phyloP scores from a whole-genome alignment of 2,329 filamentous ascomycete genomes.

The Ceratocystis colombiana region DNA sequence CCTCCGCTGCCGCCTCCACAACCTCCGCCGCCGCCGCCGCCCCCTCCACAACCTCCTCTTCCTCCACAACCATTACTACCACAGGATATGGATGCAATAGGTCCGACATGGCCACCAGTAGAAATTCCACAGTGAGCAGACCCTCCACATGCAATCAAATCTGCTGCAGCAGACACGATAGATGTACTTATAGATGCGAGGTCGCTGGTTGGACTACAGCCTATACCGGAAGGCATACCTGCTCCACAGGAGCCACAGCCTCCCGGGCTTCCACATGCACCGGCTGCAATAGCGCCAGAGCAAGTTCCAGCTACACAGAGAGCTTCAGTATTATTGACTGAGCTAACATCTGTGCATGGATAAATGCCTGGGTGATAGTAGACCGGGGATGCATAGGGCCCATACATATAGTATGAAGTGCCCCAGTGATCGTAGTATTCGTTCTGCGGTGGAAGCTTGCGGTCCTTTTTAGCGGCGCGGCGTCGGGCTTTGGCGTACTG shows the following conservation, averaged over 20 bases:
- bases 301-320: conserved; percentile 41
- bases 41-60: background rate
- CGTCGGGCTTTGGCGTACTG: conserved; percentile 47
- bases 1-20: background rate
- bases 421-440: conserved; percentile 48
- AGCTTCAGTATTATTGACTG: conserved; percentile 27
- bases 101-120: no score
- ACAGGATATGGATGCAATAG: no score
- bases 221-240: conserved; percentile 27
- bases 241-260: conserved; percentile 30
- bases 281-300: conserved; percentile 37
- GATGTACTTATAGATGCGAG: background rate
- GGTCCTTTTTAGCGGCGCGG: conserved; percentile 42
- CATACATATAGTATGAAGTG: conserved; percentile 42
- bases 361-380: conserved; percentile 40
- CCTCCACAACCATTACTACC: conserved; percentile 22
- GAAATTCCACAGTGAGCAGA: no score
- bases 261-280: conserved; percentile 38
- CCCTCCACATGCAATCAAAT: no score
- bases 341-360: conserved; percentile 37
- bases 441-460: conserved; percentile 39
- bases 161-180: no score
- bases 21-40: background rate
- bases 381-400: conserved; percentile 38
- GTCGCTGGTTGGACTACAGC: conserved; percentile 20